These are phyloP conservation scores for Camellia oleifera DNA, from an alignment of 179 eudicot genomes.

Conservation along the genomic window DNA sequence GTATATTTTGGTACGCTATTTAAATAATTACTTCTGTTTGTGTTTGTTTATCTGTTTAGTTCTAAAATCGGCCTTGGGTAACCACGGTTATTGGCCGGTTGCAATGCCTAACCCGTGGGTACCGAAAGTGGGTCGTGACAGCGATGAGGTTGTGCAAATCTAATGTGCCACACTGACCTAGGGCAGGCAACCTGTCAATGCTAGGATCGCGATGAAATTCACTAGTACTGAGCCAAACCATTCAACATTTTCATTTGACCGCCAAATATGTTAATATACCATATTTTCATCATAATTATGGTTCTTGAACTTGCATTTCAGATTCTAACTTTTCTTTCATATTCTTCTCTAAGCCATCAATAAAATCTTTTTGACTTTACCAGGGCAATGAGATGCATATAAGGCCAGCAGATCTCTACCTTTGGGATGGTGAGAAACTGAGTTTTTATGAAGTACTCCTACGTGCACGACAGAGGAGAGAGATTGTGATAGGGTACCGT, in stretches of 20 bases:
- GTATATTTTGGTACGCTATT: too few species aligned
- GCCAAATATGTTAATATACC: neutral
- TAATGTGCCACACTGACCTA: neutral
- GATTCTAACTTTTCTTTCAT: neutral
- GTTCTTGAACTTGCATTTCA: neutral
- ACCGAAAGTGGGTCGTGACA: too few species aligned
- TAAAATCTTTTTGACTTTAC: neutral
- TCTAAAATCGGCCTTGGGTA: too few species aligned
- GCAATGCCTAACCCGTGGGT: too few species aligned
- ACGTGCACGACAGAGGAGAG: conserved; percentile 53
- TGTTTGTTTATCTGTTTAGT: too few species aligned
- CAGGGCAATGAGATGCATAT: conserved; percentile 61
- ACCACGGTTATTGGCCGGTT: too few species aligned
- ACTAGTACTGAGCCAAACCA: neutral
- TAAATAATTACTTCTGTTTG: too few species aligned
- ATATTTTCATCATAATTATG: neutral
- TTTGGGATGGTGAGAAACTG: conserved; percentile 46
- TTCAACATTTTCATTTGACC: neutral
- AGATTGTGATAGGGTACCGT: conserved; percentile 50
- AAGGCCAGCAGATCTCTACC: conserved; percentile 51
- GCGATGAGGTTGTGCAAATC: neutral
- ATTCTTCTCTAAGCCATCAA: neutral
- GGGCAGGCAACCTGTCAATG: neutral
- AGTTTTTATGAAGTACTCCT: conserved; percentile 52
- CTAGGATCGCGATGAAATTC: neutral